phyloP scores from a whole-genome alignment of 257 asterid species.

The Solanum virginianum region DNA sequence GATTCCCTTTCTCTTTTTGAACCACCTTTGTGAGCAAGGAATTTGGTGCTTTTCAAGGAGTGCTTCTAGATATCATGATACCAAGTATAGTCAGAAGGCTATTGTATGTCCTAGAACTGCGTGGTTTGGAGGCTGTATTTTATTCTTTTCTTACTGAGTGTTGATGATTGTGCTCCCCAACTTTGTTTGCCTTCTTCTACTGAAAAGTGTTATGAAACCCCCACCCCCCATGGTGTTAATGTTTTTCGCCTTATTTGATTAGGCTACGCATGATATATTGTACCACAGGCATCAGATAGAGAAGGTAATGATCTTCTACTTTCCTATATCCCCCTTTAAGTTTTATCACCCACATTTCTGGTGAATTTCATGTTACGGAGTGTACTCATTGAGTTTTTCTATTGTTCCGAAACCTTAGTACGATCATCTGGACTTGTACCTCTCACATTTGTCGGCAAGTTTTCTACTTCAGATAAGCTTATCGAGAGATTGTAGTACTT shows the following conservation, averaged over 20 bases:
- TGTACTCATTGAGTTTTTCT: neutral
- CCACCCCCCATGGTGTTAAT: neutral
- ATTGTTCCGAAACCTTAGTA: slow-evolving; percentile 31
- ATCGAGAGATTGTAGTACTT: neutral
- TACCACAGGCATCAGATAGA: slow-evolving; percentile 58
- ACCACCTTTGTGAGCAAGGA: too few relatives aligned
- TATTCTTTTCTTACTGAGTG: too few relatives aligned
- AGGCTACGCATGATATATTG: slow-evolving; percentile 95
- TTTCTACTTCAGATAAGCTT: neutral
- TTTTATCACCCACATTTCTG: neutral
- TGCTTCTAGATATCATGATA: too few relatives aligned
- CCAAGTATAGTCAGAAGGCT: too few relatives aligned
- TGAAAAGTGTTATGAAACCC: neutral
- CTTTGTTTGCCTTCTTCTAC: neutral
- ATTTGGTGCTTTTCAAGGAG: too few relatives aligned
- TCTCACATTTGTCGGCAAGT: slow-evolving; percentile 79
- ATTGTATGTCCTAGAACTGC: too few relatives aligned
- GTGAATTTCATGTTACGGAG: neutral
- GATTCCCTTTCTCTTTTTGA: too few relatives aligned
- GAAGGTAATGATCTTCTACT: slow-evolving; percentile 32
- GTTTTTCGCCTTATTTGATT: slow-evolving; percentile 1
- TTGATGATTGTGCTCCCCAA: too few relatives aligned
- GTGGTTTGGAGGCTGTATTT: too few relatives aligned
- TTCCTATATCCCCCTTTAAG: neutral
- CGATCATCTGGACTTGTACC: slow-evolving; percentile 98